A percentile compares a stretch with the other conserved stretches of the same genome.
Evolutionary conservation across 306 rosid genomes (phyloP).

Genomic region (Luffa aegyptiaca): DNA sequence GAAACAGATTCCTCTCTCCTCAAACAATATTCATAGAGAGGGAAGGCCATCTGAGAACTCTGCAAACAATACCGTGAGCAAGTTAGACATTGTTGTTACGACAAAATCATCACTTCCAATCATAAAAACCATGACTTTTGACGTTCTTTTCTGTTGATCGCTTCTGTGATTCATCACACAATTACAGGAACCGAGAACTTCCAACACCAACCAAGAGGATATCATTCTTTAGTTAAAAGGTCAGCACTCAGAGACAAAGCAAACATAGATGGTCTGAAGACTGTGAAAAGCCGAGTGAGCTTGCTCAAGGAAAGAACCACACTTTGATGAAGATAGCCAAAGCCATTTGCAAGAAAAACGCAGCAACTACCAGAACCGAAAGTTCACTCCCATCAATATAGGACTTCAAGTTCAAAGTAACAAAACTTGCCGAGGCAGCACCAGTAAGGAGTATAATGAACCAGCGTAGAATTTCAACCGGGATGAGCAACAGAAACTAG

Average conservation of each 20-base stretch:
- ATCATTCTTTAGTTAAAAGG: not conserved
- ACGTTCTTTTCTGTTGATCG: not conserved
- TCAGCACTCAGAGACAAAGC: slow-evolving; percentile 5
- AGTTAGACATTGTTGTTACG: not conserved
- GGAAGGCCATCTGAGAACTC: not conserved
- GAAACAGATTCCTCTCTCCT: not conserved
- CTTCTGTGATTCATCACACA: not conserved
- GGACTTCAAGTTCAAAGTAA: slow-evolving; percentile 63
- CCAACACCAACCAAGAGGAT: slow-evolving; percentile 8
- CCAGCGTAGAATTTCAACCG: slow-evolving; percentile 83
- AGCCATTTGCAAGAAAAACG: slow-evolving; percentile 76
- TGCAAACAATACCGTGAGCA: not conserved
- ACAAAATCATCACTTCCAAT: not conserved
- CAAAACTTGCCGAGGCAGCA: slow-evolving; percentile 78
- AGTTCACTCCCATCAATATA: slow-evolving; percentile 43
- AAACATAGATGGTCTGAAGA: slow-evolving; percentile 9
- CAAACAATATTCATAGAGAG: not conserved
- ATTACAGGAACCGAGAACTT: not conserved
- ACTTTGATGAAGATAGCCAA: slow-evolving; percentile 90
- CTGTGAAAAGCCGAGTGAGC: slow-evolving; percentile 9
- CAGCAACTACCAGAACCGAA: slow-evolving; percentile 45
- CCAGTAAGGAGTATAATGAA: slow-evolving; percentile 54
- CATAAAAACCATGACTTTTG: not conserved
- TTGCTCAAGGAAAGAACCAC: slow-evolving; percentile 76
- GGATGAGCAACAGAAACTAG: slow-evolving; percentile 83